Evolutionary conservation across 2,329 filamentous ascomycete genomes (phyloP).

Genomic region (Ophiocordyceps sinensis): DNA sequence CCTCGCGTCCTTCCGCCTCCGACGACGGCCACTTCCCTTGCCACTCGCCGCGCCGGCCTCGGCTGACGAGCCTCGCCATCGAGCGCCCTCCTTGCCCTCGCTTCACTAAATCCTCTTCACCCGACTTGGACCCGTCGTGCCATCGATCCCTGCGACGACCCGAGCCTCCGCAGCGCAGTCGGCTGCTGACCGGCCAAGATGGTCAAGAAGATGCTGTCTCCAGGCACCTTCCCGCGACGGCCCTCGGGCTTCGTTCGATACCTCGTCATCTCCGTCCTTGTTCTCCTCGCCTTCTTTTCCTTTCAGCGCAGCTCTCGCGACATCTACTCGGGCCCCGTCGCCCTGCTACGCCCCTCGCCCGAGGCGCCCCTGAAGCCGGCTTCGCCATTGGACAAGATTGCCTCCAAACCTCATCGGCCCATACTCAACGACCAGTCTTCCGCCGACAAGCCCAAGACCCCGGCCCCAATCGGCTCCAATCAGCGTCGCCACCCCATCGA

Average conservation of each 20-base stretch:
- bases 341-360: not conserved
- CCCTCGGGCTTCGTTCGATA: constrained; percentile 28
- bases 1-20: no score
- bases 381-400: not conserved
- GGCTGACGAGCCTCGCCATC: no score
- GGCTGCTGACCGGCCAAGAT: not conserved
- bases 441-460: constrained; percentile 1
- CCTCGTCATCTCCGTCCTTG: constrained; percentile 18
- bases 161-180: not conserved
- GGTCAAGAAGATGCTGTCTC: constrained; percentile 5
- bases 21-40: no score
- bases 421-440: not conserved
- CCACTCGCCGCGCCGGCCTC: no score
- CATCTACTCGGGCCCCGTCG: constrained; percentile 1
- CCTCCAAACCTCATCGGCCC: not conserved
- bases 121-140: no score
- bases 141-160: no score
- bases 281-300: constrained; percentile 18
- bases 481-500: constrained; percentile 34
- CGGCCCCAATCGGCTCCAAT: constrained; percentile 1
- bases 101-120: no score
- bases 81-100: no score
- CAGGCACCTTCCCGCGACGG: constrained; percentile 4
- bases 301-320: constrained; percentile 10
- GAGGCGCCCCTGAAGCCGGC: not conserved